Conservation (phyloP, 2,329 filamentous ascomycete species). For the Pyrenophora tritici-repentis region DNA sequence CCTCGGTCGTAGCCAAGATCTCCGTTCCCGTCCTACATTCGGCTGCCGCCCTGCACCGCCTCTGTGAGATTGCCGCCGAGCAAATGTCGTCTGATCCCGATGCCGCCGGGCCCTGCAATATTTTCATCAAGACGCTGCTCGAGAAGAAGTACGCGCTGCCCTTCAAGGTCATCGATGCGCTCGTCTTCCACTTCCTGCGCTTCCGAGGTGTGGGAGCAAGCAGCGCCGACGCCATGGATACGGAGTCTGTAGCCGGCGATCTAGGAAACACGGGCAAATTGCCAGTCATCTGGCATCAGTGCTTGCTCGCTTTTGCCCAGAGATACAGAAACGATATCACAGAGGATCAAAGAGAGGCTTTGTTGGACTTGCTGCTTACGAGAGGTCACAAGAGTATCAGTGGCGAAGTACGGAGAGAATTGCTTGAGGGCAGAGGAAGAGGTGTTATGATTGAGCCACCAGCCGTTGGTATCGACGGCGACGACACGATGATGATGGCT, state of each 20-base stretch:
- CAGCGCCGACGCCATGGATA: constrained; percentile 61
- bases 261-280: constrained; percentile 65
- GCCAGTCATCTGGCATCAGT: constrained; percentile 96
- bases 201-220: constrained; percentile 74
- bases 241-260: constrained; percentile 39
- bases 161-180: constrained; percentile 89
- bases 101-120: constrained; percentile 88
- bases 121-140: constrained; percentile 89
- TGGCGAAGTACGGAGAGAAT: constrained; percentile 85
- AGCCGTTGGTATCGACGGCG: constrained; percentile 67
- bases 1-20: constrained; percentile 80
- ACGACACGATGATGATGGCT: constrained; percentile 85
- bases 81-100: constrained; percentile 83
- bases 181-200: constrained; percentile 95
- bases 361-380: constrained; percentile 83
- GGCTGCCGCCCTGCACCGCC: constrained; percentile 83
- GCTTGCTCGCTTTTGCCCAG: constrained; percentile 87
- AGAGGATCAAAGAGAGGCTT: constrained; percentile 88
- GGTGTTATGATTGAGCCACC: constrained; percentile 71
- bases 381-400: constrained; percentile 88
- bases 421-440: constrained; percentile 84
- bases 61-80: constrained; percentile 93
- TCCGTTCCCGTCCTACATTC: constrained; percentile 91
- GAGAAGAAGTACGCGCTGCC: constrained; percentile 98
- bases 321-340: constrained; percentile 95